These are phyloP conservation scores for Chaetomium globosum DNA, from an alignment of 2,329 filamentous ascomycete species.

Conservation along the genomic window DNA sequence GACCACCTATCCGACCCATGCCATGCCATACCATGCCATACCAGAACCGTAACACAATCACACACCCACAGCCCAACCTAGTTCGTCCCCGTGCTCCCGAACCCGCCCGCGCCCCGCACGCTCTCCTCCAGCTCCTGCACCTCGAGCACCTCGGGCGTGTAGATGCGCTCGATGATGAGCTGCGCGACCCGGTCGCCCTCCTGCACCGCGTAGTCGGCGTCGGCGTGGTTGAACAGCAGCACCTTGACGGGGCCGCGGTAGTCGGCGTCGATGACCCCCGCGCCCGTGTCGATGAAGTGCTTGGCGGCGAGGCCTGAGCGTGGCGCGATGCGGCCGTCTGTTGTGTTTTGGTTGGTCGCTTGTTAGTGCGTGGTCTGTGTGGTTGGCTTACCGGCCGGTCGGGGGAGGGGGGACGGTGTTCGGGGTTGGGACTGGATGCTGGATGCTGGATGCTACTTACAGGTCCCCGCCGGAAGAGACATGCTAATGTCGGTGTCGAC, in stretches of 20 bases:
- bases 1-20: not conserved
- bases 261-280: conserved; percentile 96
- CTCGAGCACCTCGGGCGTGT: conserved; percentile 88
- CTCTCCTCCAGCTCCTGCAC: conserved; percentile 88
- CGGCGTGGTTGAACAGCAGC: conserved; percentile 88
- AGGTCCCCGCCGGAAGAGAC: conserved; percentile 86
- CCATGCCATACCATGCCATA: not conserved
- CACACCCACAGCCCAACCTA: not conserved
- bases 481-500: conserved; percentile 92
- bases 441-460: conserved; percentile 53
- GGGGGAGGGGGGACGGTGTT: not conserved
- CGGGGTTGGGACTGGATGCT: no score
- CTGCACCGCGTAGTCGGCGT: conserved; percentile 77
- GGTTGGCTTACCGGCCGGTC: no score
- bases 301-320: conserved; percentile 90
- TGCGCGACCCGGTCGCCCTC: conserved; percentile 91
- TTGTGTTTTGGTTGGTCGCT: not conserved
- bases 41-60: not conserved
- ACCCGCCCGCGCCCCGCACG: conserved; percentile 85
- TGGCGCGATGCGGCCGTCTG: conserved; percentile 86
- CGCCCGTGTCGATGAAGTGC: conserved; percentile 94
- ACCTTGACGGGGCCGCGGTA: conserved; percentile 95
- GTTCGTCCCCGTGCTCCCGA: conserved; percentile 77
- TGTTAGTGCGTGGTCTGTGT: not conserved
- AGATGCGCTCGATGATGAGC: conserved; percentile 90